These are phyloP conservation scores for Trichaptum fuscoviolaceum DNA, from an alignment of 768 basidiomycete genomes.

Conservation along the genomic window DNA sequence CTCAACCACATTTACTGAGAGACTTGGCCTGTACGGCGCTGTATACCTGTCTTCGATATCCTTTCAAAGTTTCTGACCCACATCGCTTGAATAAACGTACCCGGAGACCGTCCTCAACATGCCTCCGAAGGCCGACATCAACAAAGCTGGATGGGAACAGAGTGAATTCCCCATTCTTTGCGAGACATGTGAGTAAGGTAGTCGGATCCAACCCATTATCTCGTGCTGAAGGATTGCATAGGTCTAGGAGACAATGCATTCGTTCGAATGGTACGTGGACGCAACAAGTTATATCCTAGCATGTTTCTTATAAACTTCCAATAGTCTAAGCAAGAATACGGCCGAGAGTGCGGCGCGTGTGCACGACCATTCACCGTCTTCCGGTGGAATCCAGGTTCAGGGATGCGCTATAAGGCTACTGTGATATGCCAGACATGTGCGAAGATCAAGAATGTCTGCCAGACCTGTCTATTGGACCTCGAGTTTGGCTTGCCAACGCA, in stretches of 20 bases:
- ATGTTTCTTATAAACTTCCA: conserved; percentile 4
- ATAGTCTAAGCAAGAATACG: conserved; percentile 96
- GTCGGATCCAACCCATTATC: conserved; percentile 7
- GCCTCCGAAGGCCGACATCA: conserved; percentile 86
- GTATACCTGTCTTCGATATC: not conserved
- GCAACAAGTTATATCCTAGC: conserved; percentile 2
- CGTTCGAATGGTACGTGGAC: conserved; percentile 87
- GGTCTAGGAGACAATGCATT: conserved; percentile 90
- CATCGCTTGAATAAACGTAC: not conserved
- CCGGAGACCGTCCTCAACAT: conserved; percentile 24
- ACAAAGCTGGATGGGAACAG: conserved; percentile 93
- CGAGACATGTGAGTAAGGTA: conserved; percentile 68
- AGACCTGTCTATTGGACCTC: conserved; percentile 94
- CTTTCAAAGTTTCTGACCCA: not conserved
- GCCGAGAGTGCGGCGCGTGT: conserved; percentile 94
- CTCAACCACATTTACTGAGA: too few species aligned
- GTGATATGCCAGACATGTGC: conserved; percentile 97
- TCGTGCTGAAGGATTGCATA: conserved; percentile 22
- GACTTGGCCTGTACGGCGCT: too few species aligned
- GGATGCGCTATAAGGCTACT: conserved; percentile 93
- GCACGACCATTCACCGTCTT: conserved; percentile 96
- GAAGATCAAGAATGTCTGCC: conserved; percentile 94
- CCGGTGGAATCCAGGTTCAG: conserved; percentile 95
- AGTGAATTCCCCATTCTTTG: conserved; percentile 92
- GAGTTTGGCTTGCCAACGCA: conserved; percentile 96